A percentile compares a stretch with the other conserved stretches of the same genome.
Evolutionary conservation across 768 basidiomycete species (phyloP).

Genomic region (Podaxis sp.): DNA sequence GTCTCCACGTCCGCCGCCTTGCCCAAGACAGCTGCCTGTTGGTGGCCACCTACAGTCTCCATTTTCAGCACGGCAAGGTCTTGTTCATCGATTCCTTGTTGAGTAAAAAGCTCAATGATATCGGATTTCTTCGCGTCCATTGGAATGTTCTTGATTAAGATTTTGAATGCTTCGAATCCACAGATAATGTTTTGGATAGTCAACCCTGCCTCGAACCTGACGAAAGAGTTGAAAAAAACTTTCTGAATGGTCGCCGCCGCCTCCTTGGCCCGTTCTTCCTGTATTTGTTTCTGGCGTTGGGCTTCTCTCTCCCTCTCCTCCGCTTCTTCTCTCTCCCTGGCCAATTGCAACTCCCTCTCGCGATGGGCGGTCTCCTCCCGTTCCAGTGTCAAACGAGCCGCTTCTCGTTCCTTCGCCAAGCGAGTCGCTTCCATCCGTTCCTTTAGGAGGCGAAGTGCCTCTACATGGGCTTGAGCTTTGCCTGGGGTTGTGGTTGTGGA

Average conservation of each 20-base stretch:
- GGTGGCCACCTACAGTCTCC: slow-evolving; percentile 19
- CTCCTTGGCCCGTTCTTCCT: slow-evolving; percentile 7
- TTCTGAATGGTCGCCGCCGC: slow-evolving; percentile 3
- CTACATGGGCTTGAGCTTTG: not conserved
- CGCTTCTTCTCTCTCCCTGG: not conserved
- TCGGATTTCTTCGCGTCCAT: slow-evolving; percentile 8
- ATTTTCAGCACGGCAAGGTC: slow-evolving; percentile 15
- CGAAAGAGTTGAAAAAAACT: slow-evolving; percentile 14
- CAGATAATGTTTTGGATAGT: slow-evolving; percentile 10
- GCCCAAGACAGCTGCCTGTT: slow-evolving; percentile 40
- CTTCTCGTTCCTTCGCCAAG: not conserved
- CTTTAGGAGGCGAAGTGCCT: not conserved
- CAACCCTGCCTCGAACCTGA: slow-evolving; percentile 20
- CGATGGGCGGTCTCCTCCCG: not conserved
- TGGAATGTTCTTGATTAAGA: slow-evolving; percentile 14
- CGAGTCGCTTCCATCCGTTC: not conserved
- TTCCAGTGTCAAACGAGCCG: not conserved
- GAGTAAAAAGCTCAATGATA: slow-evolving; percentile 12
- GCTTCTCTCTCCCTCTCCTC: slow-evolving; percentile 1
- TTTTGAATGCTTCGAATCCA: slow-evolving; percentile 14
- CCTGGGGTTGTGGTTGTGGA: not conserved
- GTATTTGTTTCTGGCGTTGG: not conserved
- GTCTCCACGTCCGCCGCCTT: slow-evolving; percentile 35
- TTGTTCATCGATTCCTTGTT: slow-evolving; percentile 9
- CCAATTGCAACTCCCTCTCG: not conserved